phyloP scores from a whole-genome alignment of 2,329 filamentous ascomycete species.

The Chaetoscypha palmicola region DNA sequence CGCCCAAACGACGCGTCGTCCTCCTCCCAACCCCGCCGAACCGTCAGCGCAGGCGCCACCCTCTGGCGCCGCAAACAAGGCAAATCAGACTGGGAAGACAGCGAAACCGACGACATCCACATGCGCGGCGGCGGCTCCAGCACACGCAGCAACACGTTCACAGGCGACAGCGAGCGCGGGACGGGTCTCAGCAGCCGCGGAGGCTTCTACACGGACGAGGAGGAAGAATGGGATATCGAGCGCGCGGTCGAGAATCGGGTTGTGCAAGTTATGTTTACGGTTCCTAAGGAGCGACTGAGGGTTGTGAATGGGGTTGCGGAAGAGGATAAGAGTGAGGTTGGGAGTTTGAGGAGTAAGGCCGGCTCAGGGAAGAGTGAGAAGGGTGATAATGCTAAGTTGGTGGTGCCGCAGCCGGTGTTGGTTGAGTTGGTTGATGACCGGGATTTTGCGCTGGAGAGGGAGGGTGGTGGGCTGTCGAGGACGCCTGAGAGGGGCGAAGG shows the following conservation, averaged over 20 bases:
- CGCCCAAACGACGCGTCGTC: constrained; percentile 16
- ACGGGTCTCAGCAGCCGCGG: background rate
- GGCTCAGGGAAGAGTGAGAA: constrained; percentile 19
- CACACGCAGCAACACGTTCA: constrained; percentile 20
- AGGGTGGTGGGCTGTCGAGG: background rate
- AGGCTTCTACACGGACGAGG: constrained; percentile 29
- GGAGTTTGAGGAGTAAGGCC: constrained; percentile 24
- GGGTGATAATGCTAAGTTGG: too few species aligned
- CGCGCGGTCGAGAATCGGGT: constrained; percentile 61
- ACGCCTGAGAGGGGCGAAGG: background rate
- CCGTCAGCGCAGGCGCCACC: constrained; percentile 41
- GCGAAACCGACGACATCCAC: constrained; percentile 11
- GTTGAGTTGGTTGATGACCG: background rate
- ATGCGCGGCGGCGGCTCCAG: constrained; percentile 1
- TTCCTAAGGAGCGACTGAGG: constrained; percentile 75
- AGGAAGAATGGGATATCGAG: constrained; percentile 67
- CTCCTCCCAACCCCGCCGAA: constrained; percentile 33
- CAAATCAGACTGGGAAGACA: constrained; percentile 43
- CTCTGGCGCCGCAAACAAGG: constrained; percentile 44
- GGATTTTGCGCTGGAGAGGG: background rate
- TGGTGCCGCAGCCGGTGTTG: background rate
- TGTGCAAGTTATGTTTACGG: constrained; percentile 87
- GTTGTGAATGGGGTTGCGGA: constrained; percentile 78
- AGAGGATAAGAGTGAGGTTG: constrained; percentile 38
- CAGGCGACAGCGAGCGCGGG: constrained; percentile 5